Base-by-base conservation (phyloP, 148 eudicot species). In the Mesembryanthemum crystallinum region DNA sequence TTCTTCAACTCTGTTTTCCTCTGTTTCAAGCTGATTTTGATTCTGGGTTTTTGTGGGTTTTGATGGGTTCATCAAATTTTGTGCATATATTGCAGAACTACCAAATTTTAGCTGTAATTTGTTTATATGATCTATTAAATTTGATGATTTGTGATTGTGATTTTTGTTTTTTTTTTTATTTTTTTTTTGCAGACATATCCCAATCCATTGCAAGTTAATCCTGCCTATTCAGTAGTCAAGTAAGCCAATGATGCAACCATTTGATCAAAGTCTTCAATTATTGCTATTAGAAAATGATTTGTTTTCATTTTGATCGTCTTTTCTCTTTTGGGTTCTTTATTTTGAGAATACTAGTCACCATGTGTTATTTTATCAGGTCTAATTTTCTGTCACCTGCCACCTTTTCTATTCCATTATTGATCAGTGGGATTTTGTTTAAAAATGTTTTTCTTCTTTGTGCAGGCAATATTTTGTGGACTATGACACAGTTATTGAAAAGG, bases 401-500 rank as follows among this genome's bases (percentile, higher is more conserved):
- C 61, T 57, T 57, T 57, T n/a, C n/a, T 21, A 4, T 7, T 18
- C 24, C 24, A 24, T 71, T 43, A 43, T 76, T 76, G 21, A 24
- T 33, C 37, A 54, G 7, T 52, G 45, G 60, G 25, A 8, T 78
- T 64, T 59, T 33, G 1, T 54, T 82, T 7, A 30, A 57, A 37
- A 10, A 30, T 42, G 43, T 64, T 69, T 33, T 37, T 62, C 20
- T 39, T 27, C 42, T 70, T 60, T 76, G 15, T 57, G 14, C 85
- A 94, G 98, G 90, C 97, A 94, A 79, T 89, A 87, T 78, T 91
- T 91, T 81, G 95, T 94, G 73, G 82, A 94, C 72, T 78, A 87
- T 81, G 98, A 91, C 66, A 90, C 97, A 5, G 90, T 94, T 76
- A 82, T 85, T 24, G 86, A 87, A 84, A 86, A 84, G 88, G 98